Percentiles rank a stretch among this genome's conserved stretches.
Evolutionary conservation across 2,329 filamentous ascomycete species (phyloP).

Genomic region (Fulvia fulva): DNA sequence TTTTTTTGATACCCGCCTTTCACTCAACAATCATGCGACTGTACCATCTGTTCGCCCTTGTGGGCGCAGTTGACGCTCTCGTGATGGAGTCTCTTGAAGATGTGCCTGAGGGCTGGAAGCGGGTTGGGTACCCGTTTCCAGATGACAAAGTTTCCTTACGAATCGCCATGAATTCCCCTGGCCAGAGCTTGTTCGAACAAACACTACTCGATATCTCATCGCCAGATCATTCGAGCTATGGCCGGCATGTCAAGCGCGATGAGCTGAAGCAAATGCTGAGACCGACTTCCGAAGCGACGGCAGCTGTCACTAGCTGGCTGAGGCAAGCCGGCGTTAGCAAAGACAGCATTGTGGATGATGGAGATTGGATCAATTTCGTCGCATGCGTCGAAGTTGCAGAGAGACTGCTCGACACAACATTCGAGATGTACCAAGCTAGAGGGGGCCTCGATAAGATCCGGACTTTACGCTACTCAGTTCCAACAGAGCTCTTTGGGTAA

Average conservation of each 20-base stretch:
- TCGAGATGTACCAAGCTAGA: slow-evolving; percentile 48
- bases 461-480: slow-evolving; percentile 59
- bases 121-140: slow-evolving; percentile 17
- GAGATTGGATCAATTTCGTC: slow-evolving; percentile 59
- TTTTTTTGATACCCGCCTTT: background rate
- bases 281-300: slow-evolving; percentile 47
- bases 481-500: slow-evolving; percentile 49
- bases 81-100: slow-evolving; percentile 20
- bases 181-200: slow-evolving; percentile 48
- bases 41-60: slow-evolving; percentile 4
- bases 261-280: slow-evolving; percentile 54
- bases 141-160: slow-evolving; percentile 15
- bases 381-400: slow-evolving; percentile 46
- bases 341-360: slow-evolving; percentile 44
- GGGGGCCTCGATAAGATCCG: slow-evolving; percentile 49
- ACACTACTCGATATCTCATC: slow-evolving; percentile 59
- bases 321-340: slow-evolving; percentile 47
- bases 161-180: slow-evolving; percentile 21
- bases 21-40: background rate
- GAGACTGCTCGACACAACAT: slow-evolving; percentile 54
- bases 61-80: slow-evolving; percentile 13
- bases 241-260: slow-evolving; percentile 58
- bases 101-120: slow-evolving; percentile 20
- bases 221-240: slow-evolving; percentile 56
- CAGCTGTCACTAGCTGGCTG: slow-evolving; percentile 55